Base-by-base conservation (phyloP, 2,329 filamentous ascomycete genomes). In the Ilyonectria sp. region DNA sequence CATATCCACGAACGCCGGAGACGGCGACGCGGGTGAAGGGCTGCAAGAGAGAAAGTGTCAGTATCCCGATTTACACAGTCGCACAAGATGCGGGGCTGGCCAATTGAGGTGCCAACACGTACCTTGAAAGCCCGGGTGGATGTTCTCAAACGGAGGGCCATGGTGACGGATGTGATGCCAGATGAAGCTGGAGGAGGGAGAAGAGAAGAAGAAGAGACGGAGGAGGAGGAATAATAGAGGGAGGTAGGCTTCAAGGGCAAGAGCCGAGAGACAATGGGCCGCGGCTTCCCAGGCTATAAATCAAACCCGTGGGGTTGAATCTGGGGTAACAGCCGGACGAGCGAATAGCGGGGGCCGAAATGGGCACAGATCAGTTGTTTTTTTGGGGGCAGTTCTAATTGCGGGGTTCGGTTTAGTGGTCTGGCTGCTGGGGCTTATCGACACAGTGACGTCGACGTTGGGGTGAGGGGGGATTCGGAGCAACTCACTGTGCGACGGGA, bases 51-150 rank as follows among this genome's bases (percentile, higher is more conserved):
- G 21, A 35, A 33, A 44, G 46, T 68, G 47, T 71, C 65, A 47
- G 29, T 26, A 54, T 50, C 19, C 44, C 40, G 35, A 55, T 29
- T 29, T 35, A 54, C 63, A 43, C 7, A 46, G 23, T 21, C 26
- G 17, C 33, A 55, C 33, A 37, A 21, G 59, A 43, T 19, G 49
- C 19, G 31, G 37, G 26, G 11, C 23, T n/a, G 9, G 54, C 6
- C 31, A 9, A 57, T 57, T 44, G 52, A 31, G 8, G 43, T 8
- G n/a, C 35, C 29, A n/a, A 35, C 17, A 66, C 86, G 78, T 84
- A 93, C 92, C 84, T 89, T 89, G 65, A 92, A 80, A 75, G 90
- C 91, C 82, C 88, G 86, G 49, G 89, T 85, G 62, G 90, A 89
- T 72, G 86, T 84, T 80, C 89, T 86, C 65, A 91, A 81, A 75